Evolutionary conservation across 2,329 filamentous ascomycete genomes (phyloP).

Genomic region (Colletotrichum spinosum): DNA sequence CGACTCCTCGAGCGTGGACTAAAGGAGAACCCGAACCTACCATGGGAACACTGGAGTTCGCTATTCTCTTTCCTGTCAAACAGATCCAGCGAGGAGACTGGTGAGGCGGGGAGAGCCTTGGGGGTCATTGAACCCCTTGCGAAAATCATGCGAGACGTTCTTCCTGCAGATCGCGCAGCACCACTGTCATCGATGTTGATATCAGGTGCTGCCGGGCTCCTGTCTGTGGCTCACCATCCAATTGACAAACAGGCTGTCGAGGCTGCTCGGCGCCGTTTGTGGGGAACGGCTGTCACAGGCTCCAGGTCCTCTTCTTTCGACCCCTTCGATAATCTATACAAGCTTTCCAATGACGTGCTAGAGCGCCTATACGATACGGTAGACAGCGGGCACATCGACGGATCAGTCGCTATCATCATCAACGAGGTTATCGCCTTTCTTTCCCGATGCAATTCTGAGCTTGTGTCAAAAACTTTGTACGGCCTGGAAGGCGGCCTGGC

Average conservation of each 20-base stretch:
- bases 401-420: conserved; percentile 60
- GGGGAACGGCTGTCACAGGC: conserved; percentile 64
- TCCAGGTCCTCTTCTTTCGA: conserved; percentile 61
- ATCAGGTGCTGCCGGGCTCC: conserved; percentile 54
- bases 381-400: conserved; percentile 50
- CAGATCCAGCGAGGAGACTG: conserved; percentile 71
- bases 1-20: conserved; percentile 75
- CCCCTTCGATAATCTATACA: conserved; percentile 75
- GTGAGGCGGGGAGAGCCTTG: conserved; percentile 74
- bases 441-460: conserved; percentile 57
- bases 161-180: conserved; percentile 39
- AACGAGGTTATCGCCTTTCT: conserved; percentile 66
- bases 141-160: conserved; percentile 59
- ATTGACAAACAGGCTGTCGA: conserved; percentile 73
- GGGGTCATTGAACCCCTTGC: conserved; percentile 79
- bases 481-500: conserved; percentile 72
- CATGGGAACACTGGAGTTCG: conserved; percentile 59
- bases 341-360: conserved; percentile 66
- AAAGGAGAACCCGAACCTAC: conserved; percentile 59
- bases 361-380: conserved; percentile 63
- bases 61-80: conserved; percentile 69
- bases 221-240: conserved; percentile 64
- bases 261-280: conserved; percentile 72
- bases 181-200: conserved; percentile 44
- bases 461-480: conserved; percentile 67